phyloP scores from a whole-genome alignment of 2,329 filamentous ascomycete species.

The Fusarium tupiense region DNA sequence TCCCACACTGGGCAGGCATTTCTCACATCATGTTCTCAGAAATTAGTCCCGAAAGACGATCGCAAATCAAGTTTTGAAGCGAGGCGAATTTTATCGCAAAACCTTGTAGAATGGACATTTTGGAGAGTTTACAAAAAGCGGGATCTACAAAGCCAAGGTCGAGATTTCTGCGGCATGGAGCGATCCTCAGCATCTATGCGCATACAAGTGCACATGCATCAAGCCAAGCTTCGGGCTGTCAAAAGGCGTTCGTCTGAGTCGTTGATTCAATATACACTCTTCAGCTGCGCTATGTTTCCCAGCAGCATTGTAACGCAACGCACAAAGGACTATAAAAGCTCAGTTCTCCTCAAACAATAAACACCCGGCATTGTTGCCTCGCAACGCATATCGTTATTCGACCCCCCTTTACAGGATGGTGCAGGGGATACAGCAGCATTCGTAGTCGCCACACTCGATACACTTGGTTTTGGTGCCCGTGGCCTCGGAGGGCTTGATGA shows the following conservation, averaged over 20 bases:
- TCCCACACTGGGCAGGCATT: background rate
- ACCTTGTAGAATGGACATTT: background rate
- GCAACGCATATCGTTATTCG: background rate
- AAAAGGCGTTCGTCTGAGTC: conserved; percentile 1
- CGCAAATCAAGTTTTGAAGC: background rate
- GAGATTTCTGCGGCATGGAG: background rate
- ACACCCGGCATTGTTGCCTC: background rate
- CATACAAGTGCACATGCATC: background rate
- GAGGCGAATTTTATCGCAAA: background rate
- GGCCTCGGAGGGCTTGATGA: conserved; percentile 61
- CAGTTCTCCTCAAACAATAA: conserved; percentile 1
- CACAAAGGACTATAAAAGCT: conserved; percentile 11
- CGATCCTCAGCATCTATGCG: background rate
- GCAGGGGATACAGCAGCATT: conserved; percentile 67
- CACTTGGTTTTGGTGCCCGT: conserved; percentile 49
- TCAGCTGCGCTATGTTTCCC: background rate
- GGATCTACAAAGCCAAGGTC: background rate
- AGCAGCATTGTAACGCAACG: conserved; percentile 11
- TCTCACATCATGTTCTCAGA: background rate
- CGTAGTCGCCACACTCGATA: conserved; percentile 44
- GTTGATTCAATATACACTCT: conserved; percentile 10
- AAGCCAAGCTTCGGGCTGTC: background rate
- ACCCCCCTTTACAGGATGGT: conserved; percentile 55
- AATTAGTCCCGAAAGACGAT: background rate
- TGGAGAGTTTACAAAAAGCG: background rate